Conservation (phyloP, 805 yeast genomes). For the Komagataella pseudopastoris region DNA sequence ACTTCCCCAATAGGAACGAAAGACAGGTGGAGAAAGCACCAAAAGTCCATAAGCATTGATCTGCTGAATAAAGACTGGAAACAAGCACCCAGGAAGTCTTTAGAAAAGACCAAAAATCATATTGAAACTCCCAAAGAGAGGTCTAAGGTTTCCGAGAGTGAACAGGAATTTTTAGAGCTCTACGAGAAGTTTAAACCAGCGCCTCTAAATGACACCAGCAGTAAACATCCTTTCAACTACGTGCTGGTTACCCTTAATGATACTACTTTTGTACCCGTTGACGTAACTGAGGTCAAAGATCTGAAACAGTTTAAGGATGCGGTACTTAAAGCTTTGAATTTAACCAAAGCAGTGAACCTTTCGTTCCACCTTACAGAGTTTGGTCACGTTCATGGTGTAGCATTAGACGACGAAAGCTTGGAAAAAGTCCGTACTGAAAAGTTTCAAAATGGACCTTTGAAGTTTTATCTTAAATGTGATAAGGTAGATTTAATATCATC, state of each 20-base stretch:
- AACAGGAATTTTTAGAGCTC: not conserved
- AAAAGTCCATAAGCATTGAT: not conserved
- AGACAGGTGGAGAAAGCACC: not conserved
- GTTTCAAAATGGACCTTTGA: conserved; percentile 16
- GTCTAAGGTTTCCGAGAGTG: too few relatives aligned
- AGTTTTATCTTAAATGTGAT: conserved; percentile 8
- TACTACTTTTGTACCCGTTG: conserved; percentile 34
- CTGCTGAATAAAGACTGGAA: not conserved
- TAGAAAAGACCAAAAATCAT: not conserved
- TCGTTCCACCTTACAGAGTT: conserved; percentile 57
- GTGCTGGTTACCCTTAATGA: conserved; percentile 59
- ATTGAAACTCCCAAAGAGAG: not conserved
- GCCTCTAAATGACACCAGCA: conserved; percentile 14
- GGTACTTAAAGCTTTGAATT: conserved; percentile 22
- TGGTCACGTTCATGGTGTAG: conserved; percentile 42
- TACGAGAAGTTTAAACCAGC: conserved; percentile 23
- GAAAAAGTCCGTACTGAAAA: conserved; percentile 19
- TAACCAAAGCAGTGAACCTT: conserved; percentile 19
- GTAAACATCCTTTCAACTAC: conserved; percentile 6
- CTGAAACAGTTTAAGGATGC: conserved; percentile 24
- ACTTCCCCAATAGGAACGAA: not conserved
- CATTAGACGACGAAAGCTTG: conserved; percentile 36
- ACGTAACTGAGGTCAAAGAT: conserved; percentile 17
- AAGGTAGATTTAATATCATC: conserved; percentile 1
- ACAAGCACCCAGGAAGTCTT: not conserved